Base-by-base conservation (phyloP, 2,329 filamentous ascomycete genomes). In the Drechslerella coelobrocha region DNA sequence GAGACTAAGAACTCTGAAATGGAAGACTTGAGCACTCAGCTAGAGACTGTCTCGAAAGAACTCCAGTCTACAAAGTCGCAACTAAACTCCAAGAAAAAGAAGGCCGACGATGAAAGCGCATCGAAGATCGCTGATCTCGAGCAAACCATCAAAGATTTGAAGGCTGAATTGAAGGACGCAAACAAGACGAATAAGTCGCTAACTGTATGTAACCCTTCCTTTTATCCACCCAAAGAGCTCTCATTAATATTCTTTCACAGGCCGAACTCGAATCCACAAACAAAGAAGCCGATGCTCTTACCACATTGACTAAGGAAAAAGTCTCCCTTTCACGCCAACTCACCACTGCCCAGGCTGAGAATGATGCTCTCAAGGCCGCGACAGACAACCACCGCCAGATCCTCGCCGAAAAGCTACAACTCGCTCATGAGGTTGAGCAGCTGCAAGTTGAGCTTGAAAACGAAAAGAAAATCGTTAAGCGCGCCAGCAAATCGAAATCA, bases 321-420 rank as follows among this genome's bases (percentile, higher is more conserved):
- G 39, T 63, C 29, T 27, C 68, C 8, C 72, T 73, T 24, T 26
- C 61, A 8, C 66, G 68, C 34, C 61, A 87, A 75, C 80, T 85
- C 68, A 85, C 84, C 48, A 82, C 86, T 74, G 83, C 84, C 54
- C 83, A 84, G 75, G 85, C 85, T 17, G 85, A 87, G 77, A 81
- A 87, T 27, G 85, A 87, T 68, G 82, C 83, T 65, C 82, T 87
- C 78, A 83, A 85, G 21, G 84, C 85, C 19, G 83, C 83, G 10
- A 84, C 86, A 73, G 82, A 83, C 19, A 85, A 85, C 0, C 83
- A 83, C 48, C 79, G 81, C 50, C 77, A 83, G 74, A 83, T 84
- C 77, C 81, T 78, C 61, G 80, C 79, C n/a, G 81, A 84, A 75
- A 78, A 81, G 45, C 74, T 78, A 60, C 81, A 81, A 74, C 79